A percentile compares a stretch with the other conserved stretches of the same genome.
phyloP scores from a whole-genome alignment of 129 eudicot genomes.

The Mikania micrantha region DNA sequence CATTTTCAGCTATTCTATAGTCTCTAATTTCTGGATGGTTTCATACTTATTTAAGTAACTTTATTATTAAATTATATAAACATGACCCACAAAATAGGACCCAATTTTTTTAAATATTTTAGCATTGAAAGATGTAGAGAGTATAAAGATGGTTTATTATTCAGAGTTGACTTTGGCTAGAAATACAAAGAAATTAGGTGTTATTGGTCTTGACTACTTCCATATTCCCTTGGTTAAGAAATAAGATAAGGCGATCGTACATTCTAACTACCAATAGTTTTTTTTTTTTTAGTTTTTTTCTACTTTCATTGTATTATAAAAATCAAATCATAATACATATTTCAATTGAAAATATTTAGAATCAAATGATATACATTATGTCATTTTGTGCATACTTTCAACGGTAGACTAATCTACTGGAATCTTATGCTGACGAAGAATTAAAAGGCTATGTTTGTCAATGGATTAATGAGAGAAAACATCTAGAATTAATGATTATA shows the following conservation, averaged over 20 bases:
- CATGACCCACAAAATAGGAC: constrained; percentile 6
- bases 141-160: constrained; percentile 13
- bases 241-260: constrained; percentile 8
- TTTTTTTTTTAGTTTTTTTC: neutral
- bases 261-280: neutral
- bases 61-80: neutral
- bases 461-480: neutral
- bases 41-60: constrained; percentile 3
- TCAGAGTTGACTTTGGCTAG: constrained; percentile 6
- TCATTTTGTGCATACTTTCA: constrained; percentile 17
- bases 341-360: neutral
- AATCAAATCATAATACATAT: neutral
- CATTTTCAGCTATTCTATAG: neutral
- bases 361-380: neutral
- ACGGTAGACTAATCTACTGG: constrained; percentile 8
- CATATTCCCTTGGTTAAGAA: constrained; percentile 23
- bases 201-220: constrained; percentile 35
- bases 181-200: constrained; percentile 5
- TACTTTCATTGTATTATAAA: constrained; percentile 8
- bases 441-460: neutral
- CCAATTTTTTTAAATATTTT: neutral
- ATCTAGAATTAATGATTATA: neutral
- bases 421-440: neutral
- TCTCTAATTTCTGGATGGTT: constrained; percentile 7
- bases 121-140: constrained; percentile 12